Conservation (phyloP, 805 yeast species). For the Diddensiella caesifluorescens region DNA sequence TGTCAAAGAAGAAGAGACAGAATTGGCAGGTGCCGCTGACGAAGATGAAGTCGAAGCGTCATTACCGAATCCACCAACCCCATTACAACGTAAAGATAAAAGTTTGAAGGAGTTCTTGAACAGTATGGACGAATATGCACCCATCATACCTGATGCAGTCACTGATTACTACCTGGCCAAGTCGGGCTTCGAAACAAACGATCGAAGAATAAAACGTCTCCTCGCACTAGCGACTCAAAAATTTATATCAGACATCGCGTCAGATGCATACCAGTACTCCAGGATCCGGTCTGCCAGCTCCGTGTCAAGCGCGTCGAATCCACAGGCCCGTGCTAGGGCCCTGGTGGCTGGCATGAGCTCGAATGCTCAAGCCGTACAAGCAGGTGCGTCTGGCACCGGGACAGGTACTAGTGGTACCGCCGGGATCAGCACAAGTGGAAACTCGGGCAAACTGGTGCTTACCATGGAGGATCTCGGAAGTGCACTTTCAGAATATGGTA, state of each 20-base stretch:
- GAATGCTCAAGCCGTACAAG: neutral
- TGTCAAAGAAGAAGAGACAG: slow-evolving; percentile 2
- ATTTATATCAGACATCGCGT: slow-evolving; percentile 88
- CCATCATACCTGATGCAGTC: slow-evolving; percentile 94
- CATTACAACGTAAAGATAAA: slow-evolving; percentile 26
- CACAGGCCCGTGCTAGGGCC: slow-evolving; percentile 79
- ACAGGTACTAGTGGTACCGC: slow-evolving; percentile 22
- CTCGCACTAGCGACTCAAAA: slow-evolving; percentile 95
- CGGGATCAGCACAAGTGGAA: slow-evolving; percentile 34
- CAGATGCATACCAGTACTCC: slow-evolving; percentile 93
- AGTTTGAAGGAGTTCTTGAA: slow-evolving; percentile 70
- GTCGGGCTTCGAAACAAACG: slow-evolving; percentile 79
- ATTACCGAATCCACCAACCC: slow-evolving; percentile 19
- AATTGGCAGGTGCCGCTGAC: slow-evolving; percentile 8
- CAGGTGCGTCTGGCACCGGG: neutral
- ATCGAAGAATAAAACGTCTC: slow-evolving; percentile 71
- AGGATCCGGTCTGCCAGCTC: slow-evolving; percentile 85
- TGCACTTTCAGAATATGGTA: slow-evolving; percentile 88
- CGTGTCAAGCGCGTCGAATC: slow-evolving; percentile 78
- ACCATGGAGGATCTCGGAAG: slow-evolving; percentile 91
- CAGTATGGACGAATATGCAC: slow-evolving; percentile 90
- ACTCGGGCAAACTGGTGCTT: slow-evolving; percentile 59
- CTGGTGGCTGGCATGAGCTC: slow-evolving; percentile 49
- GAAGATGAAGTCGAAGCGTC: slow-evolving; percentile 6
- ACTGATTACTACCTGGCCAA: slow-evolving; percentile 85